Conservation (phyloP, 345 rosid species). For the Populus tremula region DNA sequence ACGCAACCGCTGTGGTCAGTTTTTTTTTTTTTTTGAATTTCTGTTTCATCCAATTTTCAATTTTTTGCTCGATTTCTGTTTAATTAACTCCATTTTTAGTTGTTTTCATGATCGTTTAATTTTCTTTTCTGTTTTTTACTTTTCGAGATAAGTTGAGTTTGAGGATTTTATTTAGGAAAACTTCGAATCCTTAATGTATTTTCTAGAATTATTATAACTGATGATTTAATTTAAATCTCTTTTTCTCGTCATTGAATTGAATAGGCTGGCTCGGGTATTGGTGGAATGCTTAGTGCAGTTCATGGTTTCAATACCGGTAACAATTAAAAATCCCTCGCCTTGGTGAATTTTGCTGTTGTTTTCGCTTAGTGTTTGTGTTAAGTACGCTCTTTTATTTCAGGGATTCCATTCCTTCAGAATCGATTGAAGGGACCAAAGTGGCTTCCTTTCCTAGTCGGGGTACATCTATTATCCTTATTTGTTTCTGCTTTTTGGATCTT, state of each 20-base stretch:
- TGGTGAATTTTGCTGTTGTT: neutral
- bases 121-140: too few relatives aligned
- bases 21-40: neutral
- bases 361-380: neutral
- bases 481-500: neutral
- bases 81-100: neutral
- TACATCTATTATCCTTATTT: slow-evolving; percentile 22
- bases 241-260: neutral
- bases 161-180: too few relatives aligned
- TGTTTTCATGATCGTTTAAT: neutral
- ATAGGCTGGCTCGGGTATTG: slow-evolving; percentile 87
- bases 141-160: too few relatives aligned
- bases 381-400: slow-evolving; percentile 35
- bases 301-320: slow-evolving; percentile 78
- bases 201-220: neutral
- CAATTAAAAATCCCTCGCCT: neutral
- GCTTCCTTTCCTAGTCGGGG: slow-evolving; percentile 79
- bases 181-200: neutral
- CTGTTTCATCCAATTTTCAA: neutral
- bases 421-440: slow-evolving; percentile 80
- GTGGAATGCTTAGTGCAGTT: slow-evolving; percentile 85
- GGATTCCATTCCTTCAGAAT: slow-evolving; percentile 71
- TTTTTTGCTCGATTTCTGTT: neutral
- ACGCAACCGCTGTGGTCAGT: slow-evolving; percentile 85
- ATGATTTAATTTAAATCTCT: neutral